These are phyloP conservation scores for Ulota crispa DNA, from an alignment of 225 moss, liverwort and hornwort genomes.

Conservation along the genomic window DNA sequence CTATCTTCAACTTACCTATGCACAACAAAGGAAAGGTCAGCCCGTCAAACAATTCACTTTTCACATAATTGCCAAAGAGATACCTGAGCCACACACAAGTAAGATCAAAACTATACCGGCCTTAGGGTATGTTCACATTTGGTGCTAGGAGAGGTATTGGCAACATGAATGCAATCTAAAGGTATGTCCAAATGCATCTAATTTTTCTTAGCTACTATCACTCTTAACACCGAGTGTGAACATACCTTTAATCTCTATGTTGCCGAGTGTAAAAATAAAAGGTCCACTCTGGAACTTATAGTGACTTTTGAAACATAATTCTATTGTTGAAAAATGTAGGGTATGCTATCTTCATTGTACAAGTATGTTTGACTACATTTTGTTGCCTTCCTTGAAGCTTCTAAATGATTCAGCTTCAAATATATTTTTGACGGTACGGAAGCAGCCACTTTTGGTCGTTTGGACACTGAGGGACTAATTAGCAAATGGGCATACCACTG, in stretches of 20 bases:
- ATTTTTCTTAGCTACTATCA: too few species aligned
- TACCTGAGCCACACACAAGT: background rate
- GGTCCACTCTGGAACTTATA: background rate
- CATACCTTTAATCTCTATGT: too few species aligned
- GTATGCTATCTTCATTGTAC: background rate
- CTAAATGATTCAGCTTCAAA: background rate
- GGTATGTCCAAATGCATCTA: too few species aligned
- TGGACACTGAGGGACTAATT: background rate
- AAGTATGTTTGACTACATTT: background rate
- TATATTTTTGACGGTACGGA: background rate
- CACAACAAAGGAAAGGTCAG: background rate
- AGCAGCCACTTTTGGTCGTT: background rate
- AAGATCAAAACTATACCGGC: background rate
- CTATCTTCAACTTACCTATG: conserved; percentile 81
- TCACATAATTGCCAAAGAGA: background rate
- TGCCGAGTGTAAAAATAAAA: background rate
- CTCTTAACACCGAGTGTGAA: too few species aligned
- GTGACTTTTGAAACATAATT: background rate
- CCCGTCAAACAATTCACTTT: background rate
- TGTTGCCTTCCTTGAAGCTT: background rate
- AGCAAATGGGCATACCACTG: background rate
- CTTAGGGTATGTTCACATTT: too few species aligned
- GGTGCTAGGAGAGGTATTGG: too few species aligned
- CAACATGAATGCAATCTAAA: too few species aligned
- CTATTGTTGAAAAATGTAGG: background rate